Evolutionary conservation across 2,329 filamentous ascomycete species (phyloP).

Genomic region (Arthrobotrys conoides): DNA sequence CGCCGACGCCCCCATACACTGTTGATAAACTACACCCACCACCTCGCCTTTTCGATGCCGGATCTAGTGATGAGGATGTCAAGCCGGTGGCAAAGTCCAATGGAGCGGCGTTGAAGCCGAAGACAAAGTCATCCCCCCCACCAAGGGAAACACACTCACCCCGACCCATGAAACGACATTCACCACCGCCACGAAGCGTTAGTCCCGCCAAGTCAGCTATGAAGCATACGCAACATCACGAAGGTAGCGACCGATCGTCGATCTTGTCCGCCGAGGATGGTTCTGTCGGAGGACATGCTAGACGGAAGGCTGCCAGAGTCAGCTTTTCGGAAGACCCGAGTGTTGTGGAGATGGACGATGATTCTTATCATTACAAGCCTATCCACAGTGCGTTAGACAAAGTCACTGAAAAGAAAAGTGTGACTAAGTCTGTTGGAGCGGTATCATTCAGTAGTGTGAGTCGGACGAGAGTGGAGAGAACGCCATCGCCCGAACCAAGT

Average conservation of each 20-base stretch:
- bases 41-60: constrained; percentile 38
- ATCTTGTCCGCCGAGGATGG: constrained; percentile 50
- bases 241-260: constrained; percentile 55
- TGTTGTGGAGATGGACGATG: constrained; percentile 60
- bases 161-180: constrained; percentile 53
- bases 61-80: constrained; percentile 39
- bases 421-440: constrained; percentile 31
- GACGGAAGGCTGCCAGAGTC: constrained; percentile 58
- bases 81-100: constrained; percentile 12
- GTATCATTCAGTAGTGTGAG: constrained; percentile 57
- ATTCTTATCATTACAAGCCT: constrained; percentile 59
- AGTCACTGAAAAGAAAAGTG: constrained; percentile 39
- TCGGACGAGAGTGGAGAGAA: constrained; percentile 49
- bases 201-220: constrained; percentile 63
- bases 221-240: constrained; percentile 59
- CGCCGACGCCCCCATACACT: constrained; percentile 45
- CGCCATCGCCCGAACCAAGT: constrained; percentile 42
- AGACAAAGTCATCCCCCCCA: constrained; percentile 37
- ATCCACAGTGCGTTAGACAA: constrained; percentile 56
- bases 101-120: constrained; percentile 19
- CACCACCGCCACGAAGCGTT: constrained; percentile 62
- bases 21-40: constrained; percentile 28
- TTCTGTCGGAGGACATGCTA: constrained; percentile 25
- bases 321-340: constrained; percentile 64
- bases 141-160: constrained; percentile 38